phyloP scores from a whole-genome alignment of 345 rosid species.

The Linum usitatissimum region DNA sequence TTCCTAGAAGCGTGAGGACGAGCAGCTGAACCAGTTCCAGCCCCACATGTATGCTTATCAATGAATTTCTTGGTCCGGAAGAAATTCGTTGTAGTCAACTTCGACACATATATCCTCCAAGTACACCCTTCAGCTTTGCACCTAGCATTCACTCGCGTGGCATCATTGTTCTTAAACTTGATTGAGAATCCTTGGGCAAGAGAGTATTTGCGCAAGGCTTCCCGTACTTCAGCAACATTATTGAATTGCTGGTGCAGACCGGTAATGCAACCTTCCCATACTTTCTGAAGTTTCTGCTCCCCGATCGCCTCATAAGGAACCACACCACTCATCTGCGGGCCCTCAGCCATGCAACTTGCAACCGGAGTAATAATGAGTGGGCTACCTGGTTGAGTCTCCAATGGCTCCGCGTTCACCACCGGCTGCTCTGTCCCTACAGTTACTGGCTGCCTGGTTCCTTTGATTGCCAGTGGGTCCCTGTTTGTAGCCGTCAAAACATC shows the following conservation, averaged over 20 bases:
- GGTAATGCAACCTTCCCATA: slow-evolving; percentile 85
- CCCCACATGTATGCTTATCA: slow-evolving; percentile 67
- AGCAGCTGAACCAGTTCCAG: slow-evolving; percentile 59
- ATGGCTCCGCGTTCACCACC: not conserved
- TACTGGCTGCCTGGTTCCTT: not conserved
- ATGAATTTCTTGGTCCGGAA: slow-evolving; percentile 84
- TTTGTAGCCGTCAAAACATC: slow-evolving; percentile 25
- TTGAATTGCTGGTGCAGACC: slow-evolving; percentile 85
- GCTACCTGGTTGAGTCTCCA: not conserved
- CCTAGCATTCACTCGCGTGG: slow-evolving; percentile 79
- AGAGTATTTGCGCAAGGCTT: slow-evolving; percentile 81
- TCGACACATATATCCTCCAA: slow-evolving; percentile 85
- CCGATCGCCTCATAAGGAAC: not conserved
- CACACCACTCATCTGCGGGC: not conserved
- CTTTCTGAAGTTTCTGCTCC: slow-evolving; percentile 34
- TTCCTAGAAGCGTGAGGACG: slow-evolving; percentile 82
- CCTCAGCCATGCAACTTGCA: not conserved
- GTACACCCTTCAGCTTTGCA: slow-evolving; percentile 88
- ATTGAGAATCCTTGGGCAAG: slow-evolving; percentile 84
- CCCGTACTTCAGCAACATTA: slow-evolving; percentile 72
- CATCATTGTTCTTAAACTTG: slow-evolving; percentile 83
- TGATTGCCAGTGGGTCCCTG: not conserved
- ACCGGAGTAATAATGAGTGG: not conserved
- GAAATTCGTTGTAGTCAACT: slow-evolving; percentile 70
- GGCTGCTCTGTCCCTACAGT: not conserved